Evolutionary conservation across 306 rosid genomes (phyloP), one percentile per base, ranked within the genome.

Genomic region (Dryas drummondii): DNA sequence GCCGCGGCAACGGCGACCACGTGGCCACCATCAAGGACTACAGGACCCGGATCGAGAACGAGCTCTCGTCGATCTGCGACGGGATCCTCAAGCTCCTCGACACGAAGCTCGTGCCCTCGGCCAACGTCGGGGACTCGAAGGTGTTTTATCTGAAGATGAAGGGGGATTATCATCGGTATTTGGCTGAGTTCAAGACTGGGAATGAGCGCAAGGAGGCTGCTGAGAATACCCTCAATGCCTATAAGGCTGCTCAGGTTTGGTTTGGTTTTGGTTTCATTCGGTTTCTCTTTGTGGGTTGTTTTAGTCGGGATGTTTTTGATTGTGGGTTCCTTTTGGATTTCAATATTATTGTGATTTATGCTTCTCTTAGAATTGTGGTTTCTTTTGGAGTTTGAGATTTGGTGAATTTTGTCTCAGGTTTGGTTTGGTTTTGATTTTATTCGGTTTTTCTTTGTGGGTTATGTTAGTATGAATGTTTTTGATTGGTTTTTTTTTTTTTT

Each of bases 121-220:
- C 85, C 4, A 32, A 75, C 40, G 76, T 76, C 22, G 78, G 77
- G 8, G 86, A 82, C 7, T 82, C 86, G 19, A 82, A 82, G 77
- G 82, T 82, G 61, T 82, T 82, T 66, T 82, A 78, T 70, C 74
- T 78, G 56, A 82, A 82, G 79, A 82, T 82, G 86, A 78, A 78
- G 53, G 86, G 82, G 14, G 86, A 82, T 78, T 82, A 82, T 58
- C 71, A 74, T 44, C 17, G 86, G 61, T 82, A 82, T 67, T 67
- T 82, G 55, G 86, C 86, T 32, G 86, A 82, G 73, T 82, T 82
- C 71, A 70, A 78, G 73, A 61, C 70, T 12, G 82, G 82, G 1
- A 53, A 56, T 5, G 86, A 69, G 49, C 78, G 86, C 17, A 82
- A 78, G 68, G 77, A 80, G 19, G 82, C 82, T 12, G 86, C 86